Percentiles rank a stretch among this genome's conserved stretches.
Conservation (phyloP, 83 land plant genomes). For the Larix sibirica region DNA sequence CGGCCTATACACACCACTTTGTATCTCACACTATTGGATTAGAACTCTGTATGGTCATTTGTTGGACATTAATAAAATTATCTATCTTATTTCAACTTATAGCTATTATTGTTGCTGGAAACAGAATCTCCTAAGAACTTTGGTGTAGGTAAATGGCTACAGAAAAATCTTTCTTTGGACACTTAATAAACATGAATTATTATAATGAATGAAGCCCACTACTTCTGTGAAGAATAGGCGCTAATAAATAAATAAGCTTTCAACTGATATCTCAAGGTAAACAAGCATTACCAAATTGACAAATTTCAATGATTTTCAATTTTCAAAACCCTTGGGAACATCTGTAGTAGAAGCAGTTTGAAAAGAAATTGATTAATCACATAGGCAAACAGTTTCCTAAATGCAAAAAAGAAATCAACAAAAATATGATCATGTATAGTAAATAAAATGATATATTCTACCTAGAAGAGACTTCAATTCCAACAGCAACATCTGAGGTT, state of each 20-base stretch:
- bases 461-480: slow-evolving; percentile 70
- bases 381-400: not conserved
- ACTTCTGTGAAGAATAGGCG: not conserved
- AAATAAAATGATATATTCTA: slow-evolving; percentile 19
- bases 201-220: not conserved
- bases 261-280: not conserved
- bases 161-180: too few relatives aligned
- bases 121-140: too few relatives aligned
- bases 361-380: too few relatives aligned
- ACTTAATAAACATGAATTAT: not conserved
- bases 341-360: not conserved
- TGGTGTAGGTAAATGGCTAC: too few relatives aligned
- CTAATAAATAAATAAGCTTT: not conserved
- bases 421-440: not conserved
- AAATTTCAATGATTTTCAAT: not conserved
- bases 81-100: too few relatives aligned
- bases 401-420: not conserved
- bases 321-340: not conserved
- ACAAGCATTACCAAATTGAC: not conserved
- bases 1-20: too few relatives aligned
- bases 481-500: slow-evolving; percentile 55
- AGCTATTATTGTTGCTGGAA: too few relatives aligned
- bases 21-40: too few relatives aligned
- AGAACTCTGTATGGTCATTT: too few relatives aligned
- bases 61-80: too few relatives aligned